A percentile compares a stretch with the other conserved stretches of the same genome.
These are phyloP conservation scores for Ophiocordyceps camponoti-rufipedis DNA, from an alignment of 2,329 filamentous ascomycete species.

Conservation along the genomic window DNA sequence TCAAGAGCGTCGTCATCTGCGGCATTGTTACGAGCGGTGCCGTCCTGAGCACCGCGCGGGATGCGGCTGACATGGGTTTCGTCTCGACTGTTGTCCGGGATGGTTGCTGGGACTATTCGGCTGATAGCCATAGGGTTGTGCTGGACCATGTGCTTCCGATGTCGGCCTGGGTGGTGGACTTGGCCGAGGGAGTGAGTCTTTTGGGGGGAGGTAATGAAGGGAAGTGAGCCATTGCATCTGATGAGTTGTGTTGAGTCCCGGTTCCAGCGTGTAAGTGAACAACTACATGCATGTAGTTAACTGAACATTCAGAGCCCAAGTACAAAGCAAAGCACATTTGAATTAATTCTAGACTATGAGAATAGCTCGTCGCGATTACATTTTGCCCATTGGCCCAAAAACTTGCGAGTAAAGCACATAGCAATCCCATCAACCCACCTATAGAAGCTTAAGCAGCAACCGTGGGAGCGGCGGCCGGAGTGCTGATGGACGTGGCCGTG, in stretches of 20 bases:
- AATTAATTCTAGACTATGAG: neutral
- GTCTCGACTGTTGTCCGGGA: constrained; percentile 4
- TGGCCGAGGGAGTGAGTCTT: neutral
- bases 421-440: neutral
- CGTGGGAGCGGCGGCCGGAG: too few species aligned
- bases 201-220: neutral
- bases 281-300: too few species aligned
- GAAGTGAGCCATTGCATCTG: neutral
- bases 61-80: constrained; percentile 5
- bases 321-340: neutral
- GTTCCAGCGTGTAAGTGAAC: too few species aligned
- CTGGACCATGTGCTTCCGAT: constrained; percentile 2
- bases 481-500: too few species aligned
- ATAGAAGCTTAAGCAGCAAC: too few species aligned
- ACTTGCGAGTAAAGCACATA: neutral
- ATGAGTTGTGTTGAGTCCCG: neutral
- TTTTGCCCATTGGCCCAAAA: neutral
- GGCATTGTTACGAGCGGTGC: constrained; percentile 4
- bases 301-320: too few species aligned
- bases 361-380: neutral
- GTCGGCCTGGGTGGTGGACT: constrained; percentile 1
- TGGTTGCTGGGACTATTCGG: constrained; percentile 2
- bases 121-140: constrained; percentile 2
- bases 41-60: constrained; percentile 3
- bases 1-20: constrained; percentile 3